A percentile compares a stretch with the other conserved stretches of the same genome.
Conservation (phyloP, 345 rosid genomes). For the Carallia pectinifolia region DNA sequence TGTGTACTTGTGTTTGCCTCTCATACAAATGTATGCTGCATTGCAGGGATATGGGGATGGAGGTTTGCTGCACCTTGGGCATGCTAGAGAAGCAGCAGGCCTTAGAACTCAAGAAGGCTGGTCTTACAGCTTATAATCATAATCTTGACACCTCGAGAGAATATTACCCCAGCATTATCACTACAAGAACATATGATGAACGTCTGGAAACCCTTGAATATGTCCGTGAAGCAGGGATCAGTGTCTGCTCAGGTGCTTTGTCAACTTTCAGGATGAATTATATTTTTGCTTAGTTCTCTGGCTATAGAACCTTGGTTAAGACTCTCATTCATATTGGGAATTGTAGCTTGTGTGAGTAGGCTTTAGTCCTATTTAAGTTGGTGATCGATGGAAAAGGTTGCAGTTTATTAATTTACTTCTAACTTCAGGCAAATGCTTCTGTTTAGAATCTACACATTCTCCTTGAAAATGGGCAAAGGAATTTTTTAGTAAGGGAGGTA, state of each 20-base stretch:
- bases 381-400: neutral
- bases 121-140: constrained; percentile 97
- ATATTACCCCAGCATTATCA: constrained; percentile 81
- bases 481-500: constrained; percentile 4
- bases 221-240: constrained; percentile 94
- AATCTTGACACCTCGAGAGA: constrained; percentile 98
- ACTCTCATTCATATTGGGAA: neutral
- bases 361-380: neutral
- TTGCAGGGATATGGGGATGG: constrained; percentile 93
- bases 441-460: neutral
- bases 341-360: neutral
- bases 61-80: constrained; percentile 97
- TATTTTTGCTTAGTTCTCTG: neutral
- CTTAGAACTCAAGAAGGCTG: constrained; percentile 87
- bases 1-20: neutral
- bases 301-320: too few species aligned
- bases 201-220: constrained; percentile 79
- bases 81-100: constrained; percentile 99
- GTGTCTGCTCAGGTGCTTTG: constrained; percentile 87
- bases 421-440: constrained; percentile 1
- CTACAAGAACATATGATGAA: constrained; percentile 87
- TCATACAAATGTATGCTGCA: constrained; percentile 13
- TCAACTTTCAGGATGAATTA: neutral
- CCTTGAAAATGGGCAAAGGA: neutral
- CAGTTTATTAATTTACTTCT: neutral